These are phyloP conservation scores for Cenchrus fungigraminus DNA, from an alignment of 176 grass and related monocot species.

Conservation along the genomic window DNA sequence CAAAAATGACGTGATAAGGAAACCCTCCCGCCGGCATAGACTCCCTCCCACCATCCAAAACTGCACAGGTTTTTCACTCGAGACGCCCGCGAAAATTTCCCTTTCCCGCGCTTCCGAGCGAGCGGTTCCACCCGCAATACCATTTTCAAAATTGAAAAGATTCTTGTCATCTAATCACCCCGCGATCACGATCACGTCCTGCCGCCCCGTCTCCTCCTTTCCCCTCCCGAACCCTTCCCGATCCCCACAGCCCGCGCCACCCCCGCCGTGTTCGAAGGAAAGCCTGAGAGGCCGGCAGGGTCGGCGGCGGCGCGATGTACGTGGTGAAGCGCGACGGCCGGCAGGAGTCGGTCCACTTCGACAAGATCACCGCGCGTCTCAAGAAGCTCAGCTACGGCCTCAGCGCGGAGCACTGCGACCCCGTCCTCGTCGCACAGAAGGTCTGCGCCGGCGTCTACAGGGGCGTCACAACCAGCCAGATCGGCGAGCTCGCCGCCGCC, in stretches of 20 bases:
- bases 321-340: constrained; percentile 68
- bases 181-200: not conserved
- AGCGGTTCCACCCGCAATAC: not conserved
- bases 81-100: constrained; percentile 25
- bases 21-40: too few species aligned
- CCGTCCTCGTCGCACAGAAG: constrained; percentile 70
- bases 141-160: constrained; percentile 1
- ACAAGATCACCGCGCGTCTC: constrained; percentile 68
- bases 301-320: constrained; percentile 48
- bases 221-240: not conserved
- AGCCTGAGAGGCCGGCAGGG: not conserved
- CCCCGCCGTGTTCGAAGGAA: constrained; percentile 48
- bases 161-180: not conserved
- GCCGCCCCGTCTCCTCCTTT: constrained; percentile 11
- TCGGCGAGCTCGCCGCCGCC: constrained; percentile 67
- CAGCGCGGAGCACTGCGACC: constrained; percentile 71
- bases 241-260: not conserved
- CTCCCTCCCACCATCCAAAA: too few species aligned
- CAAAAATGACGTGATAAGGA: too few species aligned
- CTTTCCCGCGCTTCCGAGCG: not conserved
- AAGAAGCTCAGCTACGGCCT: constrained; percentile 68
- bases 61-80: too few species aligned
- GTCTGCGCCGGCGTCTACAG: constrained; percentile 71
- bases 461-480: constrained; percentile 62
- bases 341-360: constrained; percentile 68